Percentiles rank a stretch among this genome's conserved stretches.
Evolutionary conservation across 495 filamentous ascomycete genomes (phyloP).

Genomic region (Peziza echinospora): DNA sequence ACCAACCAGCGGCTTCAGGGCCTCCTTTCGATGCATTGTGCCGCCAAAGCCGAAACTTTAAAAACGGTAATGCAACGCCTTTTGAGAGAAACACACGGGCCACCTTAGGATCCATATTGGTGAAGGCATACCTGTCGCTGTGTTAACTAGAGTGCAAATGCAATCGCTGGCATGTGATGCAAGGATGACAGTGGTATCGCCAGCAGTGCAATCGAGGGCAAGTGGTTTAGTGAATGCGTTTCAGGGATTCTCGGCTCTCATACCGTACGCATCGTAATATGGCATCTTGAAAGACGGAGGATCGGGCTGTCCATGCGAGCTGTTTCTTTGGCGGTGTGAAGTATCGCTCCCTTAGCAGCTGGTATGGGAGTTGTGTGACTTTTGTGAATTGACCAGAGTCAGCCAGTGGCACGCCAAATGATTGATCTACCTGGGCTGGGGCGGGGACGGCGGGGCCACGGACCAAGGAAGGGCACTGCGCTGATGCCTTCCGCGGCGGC

Average conservation of each 20-base stretch:
- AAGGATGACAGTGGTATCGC: too few species aligned
- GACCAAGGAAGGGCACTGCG: conserved; percentile 52
- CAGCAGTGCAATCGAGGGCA: too few species aligned
- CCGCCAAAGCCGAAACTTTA: conserved; percentile 48
- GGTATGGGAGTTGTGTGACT: conserved; percentile 36
- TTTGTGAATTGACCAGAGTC: too few species aligned
- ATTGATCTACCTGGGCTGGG: too few species aligned
- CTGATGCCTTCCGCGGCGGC: conserved; percentile 33
- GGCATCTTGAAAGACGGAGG: conserved; percentile 48
- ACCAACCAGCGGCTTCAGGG: conserved; percentile 7
- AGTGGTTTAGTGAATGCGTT: too few species aligned
- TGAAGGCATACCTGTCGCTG: conserved; percentile 35
- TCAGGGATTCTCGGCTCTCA: background rate
- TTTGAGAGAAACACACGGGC: conserved; percentile 59
- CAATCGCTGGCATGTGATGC: too few species aligned
- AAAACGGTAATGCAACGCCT: conserved; percentile 44
- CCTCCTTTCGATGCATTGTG: conserved; percentile 40
- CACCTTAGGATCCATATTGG: conserved; percentile 39
- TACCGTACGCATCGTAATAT: conserved; percentile 50
- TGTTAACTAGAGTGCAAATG: too few species aligned
- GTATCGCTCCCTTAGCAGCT: conserved; percentile 36
- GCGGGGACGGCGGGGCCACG: too few species aligned
- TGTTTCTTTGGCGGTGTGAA: conserved; percentile 24
- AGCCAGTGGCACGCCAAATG: too few species aligned
- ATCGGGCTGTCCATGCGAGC: conserved; percentile 40